Evolutionary conservation across 2,329 filamentous ascomycete genomes (phyloP).

Genomic region (Monilinia fructicola): DNA sequence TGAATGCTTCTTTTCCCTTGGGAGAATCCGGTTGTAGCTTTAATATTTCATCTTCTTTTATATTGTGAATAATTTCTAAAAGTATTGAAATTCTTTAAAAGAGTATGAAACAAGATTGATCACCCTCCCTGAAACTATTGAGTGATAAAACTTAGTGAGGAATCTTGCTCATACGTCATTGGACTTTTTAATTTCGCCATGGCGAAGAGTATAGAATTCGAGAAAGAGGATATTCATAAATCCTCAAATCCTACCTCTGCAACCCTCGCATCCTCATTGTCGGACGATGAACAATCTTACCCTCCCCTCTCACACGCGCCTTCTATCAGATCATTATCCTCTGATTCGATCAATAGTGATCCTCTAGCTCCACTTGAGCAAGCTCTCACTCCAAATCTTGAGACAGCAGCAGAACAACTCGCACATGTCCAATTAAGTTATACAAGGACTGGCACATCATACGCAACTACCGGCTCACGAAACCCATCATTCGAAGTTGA

Average conservation of each 20-base stretch:
- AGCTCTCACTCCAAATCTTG: conserved; percentile 43
- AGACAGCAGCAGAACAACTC: conserved; percentile 45
- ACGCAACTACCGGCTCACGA: conserved; percentile 47
- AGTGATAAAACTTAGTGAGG: background rate
- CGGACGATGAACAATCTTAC: conserved; percentile 31
- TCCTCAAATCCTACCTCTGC: conserved; percentile 17
- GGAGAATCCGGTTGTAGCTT: background rate
- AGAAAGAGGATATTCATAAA: conserved; percentile 29
- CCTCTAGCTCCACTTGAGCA: conserved; percentile 44
- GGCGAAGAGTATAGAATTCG: conserved; percentile 26
- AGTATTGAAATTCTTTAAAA: background rate
- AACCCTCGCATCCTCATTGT: conserved; percentile 21
- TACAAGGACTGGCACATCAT: conserved; percentile 46
- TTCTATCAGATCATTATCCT: conserved; percentile 26
- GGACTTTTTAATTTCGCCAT: conserved; percentile 23
- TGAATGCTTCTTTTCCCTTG: background rate
- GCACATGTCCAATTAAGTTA: conserved; percentile 42
- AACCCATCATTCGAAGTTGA: conserved; percentile 69
- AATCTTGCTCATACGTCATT: background rate
- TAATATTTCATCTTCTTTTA: background rate
- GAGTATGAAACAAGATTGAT: background rate
- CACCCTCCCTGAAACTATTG: background rate
- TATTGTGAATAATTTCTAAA: background rate
- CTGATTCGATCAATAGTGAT: conserved; percentile 34
- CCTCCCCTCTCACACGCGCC: conserved; percentile 9